phyloP scores from a whole-genome alignment of 768 basidiomycete genomes.

The Mycena crocata region DNA sequence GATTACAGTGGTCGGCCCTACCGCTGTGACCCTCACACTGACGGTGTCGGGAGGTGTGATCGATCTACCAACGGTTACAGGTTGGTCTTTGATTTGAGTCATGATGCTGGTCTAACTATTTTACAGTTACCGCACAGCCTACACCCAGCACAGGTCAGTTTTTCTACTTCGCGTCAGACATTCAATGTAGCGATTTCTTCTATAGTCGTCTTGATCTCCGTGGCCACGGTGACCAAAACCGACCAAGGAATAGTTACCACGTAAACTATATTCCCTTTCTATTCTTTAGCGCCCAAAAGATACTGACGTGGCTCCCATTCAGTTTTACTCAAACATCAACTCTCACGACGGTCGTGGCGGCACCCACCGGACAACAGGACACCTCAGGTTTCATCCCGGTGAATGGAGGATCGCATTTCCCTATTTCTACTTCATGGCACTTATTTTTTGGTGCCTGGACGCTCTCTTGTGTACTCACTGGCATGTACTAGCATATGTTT shows the following conservation, averaged over 20 bases:
- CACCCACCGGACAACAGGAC: slow-evolving; percentile 4
- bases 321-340: slow-evolving; percentile 33
- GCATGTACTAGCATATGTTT: slow-evolving; percentile 13
- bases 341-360: slow-evolving; percentile 19
- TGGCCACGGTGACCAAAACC: slow-evolving; percentile 34
- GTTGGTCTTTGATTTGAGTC: not conserved
- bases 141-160: slow-evolving; percentile 30
- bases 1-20: slow-evolving; percentile 7
- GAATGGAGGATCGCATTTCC: slow-evolving; percentile 26
- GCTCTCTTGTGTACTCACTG: slow-evolving; percentile 18
- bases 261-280: slow-evolving; percentile 21
- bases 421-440: not conserved
- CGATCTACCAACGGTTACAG: slow-evolving; percentile 28
- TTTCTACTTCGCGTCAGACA: not conserved
- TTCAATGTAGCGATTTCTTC: not conserved
- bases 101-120: not conserved
- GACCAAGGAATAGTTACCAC: slow-evolving; percentile 37
- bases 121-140: slow-evolving; percentile 33
- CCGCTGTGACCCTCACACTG: slow-evolving; percentile 19
- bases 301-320: not conserved
- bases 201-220: slow-evolving; percentile 36
- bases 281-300: not conserved
- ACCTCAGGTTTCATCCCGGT: slow-evolving; percentile 37
- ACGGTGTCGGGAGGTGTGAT: slow-evolving; percentile 18
- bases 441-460: slow-evolving; percentile 23